Evolutionary conservation across 169 alveolate species (phyloP).

Genomic region (Eimeria maxima): DNA sequence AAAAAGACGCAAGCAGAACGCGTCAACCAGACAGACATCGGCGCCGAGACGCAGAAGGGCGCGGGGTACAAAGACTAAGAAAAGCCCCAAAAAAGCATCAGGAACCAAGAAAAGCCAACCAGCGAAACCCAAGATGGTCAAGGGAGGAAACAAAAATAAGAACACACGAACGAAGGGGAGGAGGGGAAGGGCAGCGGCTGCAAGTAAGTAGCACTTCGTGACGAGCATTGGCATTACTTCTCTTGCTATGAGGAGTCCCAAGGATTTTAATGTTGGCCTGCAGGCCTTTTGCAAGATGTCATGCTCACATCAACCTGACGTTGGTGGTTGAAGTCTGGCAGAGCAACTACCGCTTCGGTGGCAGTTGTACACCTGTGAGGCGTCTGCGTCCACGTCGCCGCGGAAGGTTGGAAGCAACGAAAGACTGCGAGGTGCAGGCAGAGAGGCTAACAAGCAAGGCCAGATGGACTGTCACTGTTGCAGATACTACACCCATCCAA

Average conservation of each 20-base stretch:
- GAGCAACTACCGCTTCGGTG: not conserved
- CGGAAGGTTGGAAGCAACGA: not conserved
- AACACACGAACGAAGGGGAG: not conserved
- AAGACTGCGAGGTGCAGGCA: not conserved
- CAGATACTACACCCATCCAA: not conserved
- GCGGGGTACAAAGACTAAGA: not conserved
- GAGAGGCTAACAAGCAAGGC: not conserved
- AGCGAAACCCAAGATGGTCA: not conserved
- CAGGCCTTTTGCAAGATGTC: not conserved
- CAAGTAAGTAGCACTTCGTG: not conserved
- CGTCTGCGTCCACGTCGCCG: not conserved
- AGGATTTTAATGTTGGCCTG: not conserved
- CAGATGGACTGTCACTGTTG: not conserved
- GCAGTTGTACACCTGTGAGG: not conserved
- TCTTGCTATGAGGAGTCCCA: no score
- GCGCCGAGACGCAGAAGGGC: not conserved
- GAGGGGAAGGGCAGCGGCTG: not conserved
- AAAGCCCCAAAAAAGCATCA: not conserved
- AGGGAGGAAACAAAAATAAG: not conserved
- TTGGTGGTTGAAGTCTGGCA: not conserved
- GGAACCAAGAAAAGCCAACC: not conserved
- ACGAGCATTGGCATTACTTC: not conserved
- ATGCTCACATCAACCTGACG: not conserved
- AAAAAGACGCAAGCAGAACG: not conserved
- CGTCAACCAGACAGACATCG: not conserved